Base-by-base conservation (phyloP, 305 asterid genomes). In the Galium porrigens region DNA sequence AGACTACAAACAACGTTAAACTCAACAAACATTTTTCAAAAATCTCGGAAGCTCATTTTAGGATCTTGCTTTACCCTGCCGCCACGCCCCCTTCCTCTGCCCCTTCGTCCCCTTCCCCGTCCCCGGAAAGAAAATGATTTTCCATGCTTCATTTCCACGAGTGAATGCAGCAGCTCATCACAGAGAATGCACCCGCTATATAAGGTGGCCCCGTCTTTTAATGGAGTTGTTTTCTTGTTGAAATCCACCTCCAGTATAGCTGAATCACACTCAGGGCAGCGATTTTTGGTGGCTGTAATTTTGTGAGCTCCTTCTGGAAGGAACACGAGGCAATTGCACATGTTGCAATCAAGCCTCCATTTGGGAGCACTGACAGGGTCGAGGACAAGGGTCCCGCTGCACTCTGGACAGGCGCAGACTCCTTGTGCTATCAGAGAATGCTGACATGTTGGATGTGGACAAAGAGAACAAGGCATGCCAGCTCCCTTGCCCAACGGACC, bases 391-490 rank as follows among this genome's bases (percentile, higher is more conserved):
- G 94, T 86, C 1, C 96, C 96, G 1, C 78, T 83, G 59, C 96
- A 89, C 76, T 89, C 96, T 10, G 96, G 96, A 74, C 96, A 89
- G 68, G 89, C 96, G 66, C 96, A 89, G 18, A 89, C 88, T 7
- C 96, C 96, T 78, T 80, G 91, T 11, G 95, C 77, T 63, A 87
- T 80, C 85, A 89, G 71, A 37, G 96, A 89, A 69, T 89, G 96
- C 64, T 56, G 85, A 75, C 96, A 89, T 0, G 94, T 84, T 2
- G 96, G 90, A 72, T 89, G 96, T 39, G 94, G 96, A 73, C 96
- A 89, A 60, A 85, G 95, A 82, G 84, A 85, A 70, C 96, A 89
- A 17, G 96, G 94, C 96, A 89, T 89, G 57, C 96, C 96, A 0
- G 78, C 94, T 62, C 96, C 96, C 76, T 89, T 89, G 29, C 96